These are phyloP conservation scores for Leptographium procerum DNA, from an alignment of 2,329 filamentous ascomycete genomes.

Conservation along the genomic window DNA sequence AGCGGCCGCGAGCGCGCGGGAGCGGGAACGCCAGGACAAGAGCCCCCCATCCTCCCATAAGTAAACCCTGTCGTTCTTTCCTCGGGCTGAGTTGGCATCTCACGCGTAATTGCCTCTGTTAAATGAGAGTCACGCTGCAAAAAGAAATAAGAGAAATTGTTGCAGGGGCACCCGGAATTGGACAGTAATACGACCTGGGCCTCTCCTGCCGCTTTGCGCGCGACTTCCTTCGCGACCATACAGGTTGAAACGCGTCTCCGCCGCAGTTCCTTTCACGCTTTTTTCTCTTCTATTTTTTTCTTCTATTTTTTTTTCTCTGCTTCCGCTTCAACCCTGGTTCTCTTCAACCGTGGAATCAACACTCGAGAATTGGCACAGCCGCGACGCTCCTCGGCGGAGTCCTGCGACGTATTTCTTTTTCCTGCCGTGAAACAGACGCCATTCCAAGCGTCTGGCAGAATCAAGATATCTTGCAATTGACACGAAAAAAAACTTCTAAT, in stretches of 20 bases:
- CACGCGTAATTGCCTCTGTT: not conserved
- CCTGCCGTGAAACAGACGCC: not conserved
- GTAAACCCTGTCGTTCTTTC: not conserved
- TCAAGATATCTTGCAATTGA: no score
- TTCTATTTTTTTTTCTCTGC: not conserved
- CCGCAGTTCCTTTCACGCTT: not conserved
- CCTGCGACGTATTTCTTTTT: not conserved
- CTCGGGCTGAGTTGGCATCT: not conserved
- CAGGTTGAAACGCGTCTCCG: not conserved
- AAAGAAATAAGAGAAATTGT: not conserved
- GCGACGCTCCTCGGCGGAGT: not conserved
- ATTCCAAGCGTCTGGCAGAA: not conserved
- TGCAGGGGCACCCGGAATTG: not conserved
- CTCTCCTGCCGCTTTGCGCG: not conserved
- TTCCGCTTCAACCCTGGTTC: not conserved
- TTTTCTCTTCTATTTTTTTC: not conserved
- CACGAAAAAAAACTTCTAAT: not conserved
- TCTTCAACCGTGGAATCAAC: not conserved
- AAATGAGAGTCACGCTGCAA: not conserved
- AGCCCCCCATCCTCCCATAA: not conserved
- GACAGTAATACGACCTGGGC: not conserved
- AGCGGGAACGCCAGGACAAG: constrained; percentile 8
- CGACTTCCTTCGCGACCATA: not conserved
- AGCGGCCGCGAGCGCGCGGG: constrained; percentile 2
- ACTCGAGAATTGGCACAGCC: not conserved